phyloP scores from a whole-genome alignment of 108 stramenopile species.

The Nannochloropsis salina region DNA sequence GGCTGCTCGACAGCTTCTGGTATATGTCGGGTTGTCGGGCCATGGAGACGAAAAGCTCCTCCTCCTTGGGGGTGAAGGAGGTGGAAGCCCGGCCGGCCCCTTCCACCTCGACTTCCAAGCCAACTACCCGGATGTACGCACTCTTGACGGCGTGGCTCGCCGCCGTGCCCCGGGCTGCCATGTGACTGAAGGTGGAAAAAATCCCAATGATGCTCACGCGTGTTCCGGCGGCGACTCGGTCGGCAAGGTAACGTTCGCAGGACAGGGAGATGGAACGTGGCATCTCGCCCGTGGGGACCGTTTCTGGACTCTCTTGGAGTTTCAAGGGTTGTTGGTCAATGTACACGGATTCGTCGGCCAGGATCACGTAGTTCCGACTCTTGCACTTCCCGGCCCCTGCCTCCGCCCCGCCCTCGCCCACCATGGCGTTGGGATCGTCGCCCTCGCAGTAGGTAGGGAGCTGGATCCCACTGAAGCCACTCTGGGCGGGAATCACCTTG shows the following conservation, averaged over 20 bases:
- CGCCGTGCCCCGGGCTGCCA: constrained; percentile 47
- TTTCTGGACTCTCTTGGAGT: constrained; percentile 82
- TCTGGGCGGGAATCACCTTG: constrained; percentile 52
- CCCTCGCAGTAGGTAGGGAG: constrained; percentile 52
- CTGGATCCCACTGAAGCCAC: constrained; percentile 52
- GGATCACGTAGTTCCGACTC: constrained; percentile 74
- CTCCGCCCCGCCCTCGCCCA: constrained; percentile 49
- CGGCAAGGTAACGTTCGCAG: constrained; percentile 82
- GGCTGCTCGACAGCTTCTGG: constrained; percentile 67
- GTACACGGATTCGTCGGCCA: constrained; percentile 82
- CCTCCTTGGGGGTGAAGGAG: constrained; percentile 83
- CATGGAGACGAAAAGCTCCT: constrained; percentile 79
- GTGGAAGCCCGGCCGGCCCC: constrained; percentile 63
- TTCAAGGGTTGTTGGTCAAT: constrained; percentile 93
- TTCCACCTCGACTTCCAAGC: constrained; percentile 70
- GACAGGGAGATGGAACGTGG: constrained; percentile 81
- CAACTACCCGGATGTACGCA: constrained; percentile 76
- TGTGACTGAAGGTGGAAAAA: constrained; percentile 58
- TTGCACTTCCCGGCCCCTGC: constrained; percentile 25
- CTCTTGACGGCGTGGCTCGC: constrained; percentile 40
- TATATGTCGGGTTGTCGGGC: constrained; percentile 75
- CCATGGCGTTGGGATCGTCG: constrained; percentile 44
- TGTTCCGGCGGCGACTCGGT: constrained; percentile 87
- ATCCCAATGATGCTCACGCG: constrained; percentile 83
- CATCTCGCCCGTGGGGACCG: constrained; percentile 74